Base-by-base conservation (phyloP, 805 yeast species). In the Yamadazyma ubonensis region DNA sequence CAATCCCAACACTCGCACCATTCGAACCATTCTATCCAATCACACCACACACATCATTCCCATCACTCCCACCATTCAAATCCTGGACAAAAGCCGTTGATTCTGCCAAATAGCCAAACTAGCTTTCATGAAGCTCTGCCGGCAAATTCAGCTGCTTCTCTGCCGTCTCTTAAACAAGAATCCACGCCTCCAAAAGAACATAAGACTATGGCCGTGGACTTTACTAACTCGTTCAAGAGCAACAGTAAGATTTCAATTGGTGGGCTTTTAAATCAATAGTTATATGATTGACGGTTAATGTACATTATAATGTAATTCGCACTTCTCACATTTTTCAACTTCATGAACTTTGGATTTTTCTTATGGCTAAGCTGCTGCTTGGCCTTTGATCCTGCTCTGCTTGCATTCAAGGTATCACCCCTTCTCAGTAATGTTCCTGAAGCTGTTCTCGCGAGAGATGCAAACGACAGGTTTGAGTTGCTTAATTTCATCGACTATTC, bases 191-290 rank as follows among this genome's bases (percentile, higher is more conserved):
- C 44, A 14, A 38, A 38, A 11, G 31, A 21, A 20, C 35, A 31
- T 11, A 23, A 31, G 15, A 12, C 42, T 5, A 21, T 44, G 27
- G 48, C 48, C 1, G 43, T 44, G 6, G 50, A 46, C 30, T 46
- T 47, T 29, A 47, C 50, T 9, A 30, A 15, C 28, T 34, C 43
- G 5, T 42, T 33, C 35, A 45, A 43, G 17, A 17, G 30, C 5
- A 43, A 43, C 23, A 25, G 29, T 25, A 42, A 45, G 25, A 42
- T 39, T 26, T 67, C 74, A 10, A 67, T 69, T 26, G 69, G 69
- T 4, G 71, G 72, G 4, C 45, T 68, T 29, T 58, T 69, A 29
- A 69, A 69, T 43, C 33, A 30, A 30, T 30, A 30, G 19, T 30
- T 28, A 27, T 5, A 27, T 27, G 30, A 27, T n/a, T 27, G 16